Evolutionary conservation across 257 asterid genomes (phyloP).

Genomic region (Nicotiana sylvestris): DNA sequence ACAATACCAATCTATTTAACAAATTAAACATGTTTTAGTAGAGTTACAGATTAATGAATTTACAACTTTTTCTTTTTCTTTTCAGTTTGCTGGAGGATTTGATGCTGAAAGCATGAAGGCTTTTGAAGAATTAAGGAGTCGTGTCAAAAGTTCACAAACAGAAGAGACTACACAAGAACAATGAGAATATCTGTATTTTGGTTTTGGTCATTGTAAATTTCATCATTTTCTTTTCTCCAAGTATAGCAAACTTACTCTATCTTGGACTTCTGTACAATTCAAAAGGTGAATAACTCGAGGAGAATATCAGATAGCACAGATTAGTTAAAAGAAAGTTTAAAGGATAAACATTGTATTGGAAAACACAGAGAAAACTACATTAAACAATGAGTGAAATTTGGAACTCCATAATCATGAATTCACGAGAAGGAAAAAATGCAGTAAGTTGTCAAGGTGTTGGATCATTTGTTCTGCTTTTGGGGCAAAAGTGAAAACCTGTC

Average conservation of each 20-base stretch:
- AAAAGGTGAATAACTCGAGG: background rate
- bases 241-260: slow-evolving; percentile 23
- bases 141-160: slow-evolving; percentile 42
- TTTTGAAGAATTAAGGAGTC: slow-evolving; percentile 88
- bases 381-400: background rate
- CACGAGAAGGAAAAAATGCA: background rate
- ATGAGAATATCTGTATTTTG: slow-evolving; percentile 16
- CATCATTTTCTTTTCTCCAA: slow-evolving; percentile 20
- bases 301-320: slow-evolving; percentile 6
- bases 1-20: too few species aligned
- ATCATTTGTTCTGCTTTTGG: background rate
- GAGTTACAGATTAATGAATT: background rate
- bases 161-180: slow-evolving; percentile 41
- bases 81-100: slow-evolving; percentile 98
- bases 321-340: background rate
- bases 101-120: slow-evolving; percentile 98
- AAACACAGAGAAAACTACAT: background rate
- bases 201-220: slow-evolving; percentile 28
- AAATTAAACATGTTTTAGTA: background rate
- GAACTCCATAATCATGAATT: background rate
- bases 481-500: too few species aligned
- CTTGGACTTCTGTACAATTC: slow-evolving; percentile 15
- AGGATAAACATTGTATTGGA: background rate
- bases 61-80: background rate
- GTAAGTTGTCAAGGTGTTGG: background rate